Conservation (phyloP, 164 flowering plant genomes). For the Tetrastigma voinierianum region DNA sequence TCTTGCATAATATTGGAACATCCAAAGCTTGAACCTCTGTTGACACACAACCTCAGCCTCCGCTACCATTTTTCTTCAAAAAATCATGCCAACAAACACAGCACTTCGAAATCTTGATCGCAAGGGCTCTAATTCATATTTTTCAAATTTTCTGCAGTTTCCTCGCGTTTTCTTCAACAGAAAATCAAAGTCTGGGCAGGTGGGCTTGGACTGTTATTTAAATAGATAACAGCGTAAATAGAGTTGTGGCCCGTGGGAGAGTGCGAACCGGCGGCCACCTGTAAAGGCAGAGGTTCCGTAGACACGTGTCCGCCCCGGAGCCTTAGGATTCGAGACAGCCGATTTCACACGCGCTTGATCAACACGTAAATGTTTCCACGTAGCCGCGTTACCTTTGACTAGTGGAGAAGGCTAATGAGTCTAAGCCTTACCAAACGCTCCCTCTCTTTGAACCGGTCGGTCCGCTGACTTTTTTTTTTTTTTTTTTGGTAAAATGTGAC, state of each 20-base stretch:
- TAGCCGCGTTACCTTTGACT: slow-evolving; percentile 14
- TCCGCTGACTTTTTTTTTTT: too few relatives aligned
- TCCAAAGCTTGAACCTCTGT: slow-evolving; percentile 33
- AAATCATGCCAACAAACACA: slow-evolving; percentile 4
- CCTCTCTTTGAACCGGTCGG: neutral
- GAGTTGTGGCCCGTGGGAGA: neutral
- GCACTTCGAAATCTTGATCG: neutral
- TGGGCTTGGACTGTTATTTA: slow-evolving; percentile 10
- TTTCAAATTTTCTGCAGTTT: neutral
- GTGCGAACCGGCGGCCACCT: slow-evolving; percentile 17
- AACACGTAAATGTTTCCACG: slow-evolving; percentile 12
- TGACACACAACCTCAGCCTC: slow-evolving; percentile 44
- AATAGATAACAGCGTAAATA: neutral
- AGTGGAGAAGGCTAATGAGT: neutral
- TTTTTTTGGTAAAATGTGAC: too few relatives aligned
- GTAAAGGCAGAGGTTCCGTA: slow-evolving; percentile 6
- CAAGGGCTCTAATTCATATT: neutral
- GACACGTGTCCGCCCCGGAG: slow-evolving; percentile 1
- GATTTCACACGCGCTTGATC: slow-evolving; percentile 11
- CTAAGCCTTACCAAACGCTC: neutral
- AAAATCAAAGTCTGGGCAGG: neutral
- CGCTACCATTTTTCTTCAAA: slow-evolving; percentile 43
- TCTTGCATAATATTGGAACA: slow-evolving; percentile 14
- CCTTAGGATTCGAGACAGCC: neutral
- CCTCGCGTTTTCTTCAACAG: slow-evolving; percentile 8